Percentiles rank a stretch among this genome's conserved stretches.
Conservation (phyloP, 495 filamentous ascomycete genomes). For the Tetracladium marchalianum region DNA sequence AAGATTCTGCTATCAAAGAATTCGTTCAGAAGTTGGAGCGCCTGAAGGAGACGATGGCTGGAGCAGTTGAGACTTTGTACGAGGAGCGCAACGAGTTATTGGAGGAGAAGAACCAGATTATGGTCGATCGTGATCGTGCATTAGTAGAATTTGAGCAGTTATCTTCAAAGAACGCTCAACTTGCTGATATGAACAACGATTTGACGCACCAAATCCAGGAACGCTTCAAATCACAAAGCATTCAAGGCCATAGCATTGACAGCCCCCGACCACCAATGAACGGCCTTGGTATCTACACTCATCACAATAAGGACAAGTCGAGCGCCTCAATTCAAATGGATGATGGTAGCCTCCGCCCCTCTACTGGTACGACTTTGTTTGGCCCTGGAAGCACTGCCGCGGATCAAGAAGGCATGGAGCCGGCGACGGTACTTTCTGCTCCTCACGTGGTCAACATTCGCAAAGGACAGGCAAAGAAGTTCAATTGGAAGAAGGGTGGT, state of each 20-base stretch:
- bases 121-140: conserved; percentile 77
- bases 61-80: conserved; percentile 75
- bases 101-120: conserved; percentile 71
- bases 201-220: conserved; percentile 90
- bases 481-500: conserved; percentile 97
- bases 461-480: conserved; percentile 87
- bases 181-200: conserved; percentile 90
- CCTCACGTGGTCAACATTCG: conserved; percentile 88
- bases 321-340: conserved; percentile 54
- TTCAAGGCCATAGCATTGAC: conserved; percentile 23
- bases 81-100: conserved; percentile 70
- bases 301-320: conserved; percentile 60
- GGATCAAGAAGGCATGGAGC: conserved; percentile 40
- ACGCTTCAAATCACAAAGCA: conserved; percentile 72
- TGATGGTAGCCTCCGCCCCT: conserved; percentile 32
- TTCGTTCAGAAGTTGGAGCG: conserved; percentile 80
- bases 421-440: conserved; percentile 50
- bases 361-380: conserved; percentile 29
- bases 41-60: conserved; percentile 69
- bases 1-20: conserved; percentile 76
- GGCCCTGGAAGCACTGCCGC: conserved; percentile 15
- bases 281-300: conserved; percentile 77
- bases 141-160: conserved; percentile 93
- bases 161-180: conserved; percentile 83
- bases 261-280: conserved; percentile 48